Evolutionary conservation across 1,139 yeast genomes (phyloP), one percentile per base, ranked within the genome.

Genomic region (Arxiozyma heterogenica): DNA sequence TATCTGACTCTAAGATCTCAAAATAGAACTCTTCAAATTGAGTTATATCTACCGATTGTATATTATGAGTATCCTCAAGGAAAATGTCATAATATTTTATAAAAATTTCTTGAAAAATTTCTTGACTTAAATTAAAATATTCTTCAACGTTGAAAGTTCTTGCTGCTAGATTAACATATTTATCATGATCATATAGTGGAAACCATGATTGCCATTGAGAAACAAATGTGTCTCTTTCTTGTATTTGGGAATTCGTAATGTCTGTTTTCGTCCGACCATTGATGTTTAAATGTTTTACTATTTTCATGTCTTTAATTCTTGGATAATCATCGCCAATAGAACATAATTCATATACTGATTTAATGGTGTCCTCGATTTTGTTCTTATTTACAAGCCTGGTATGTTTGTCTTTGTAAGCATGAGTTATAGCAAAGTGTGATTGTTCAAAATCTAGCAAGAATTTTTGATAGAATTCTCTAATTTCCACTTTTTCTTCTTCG

Each of bases 111-210:
- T 63, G 60, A 46, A 61, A 54, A 52, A 77, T 75, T 54, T 71
- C 73, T 41, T 71, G 62, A 55, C 80, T 80, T 55, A 78, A 77
- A 50, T 80, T 83, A 69, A 75, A 74, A 62, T 77, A 80, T 57
- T 81, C 82, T 52, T 76, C 68, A 55, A 82, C 66, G 18, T 76
- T 75, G 64, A 78, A 80, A 3, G 75, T 62, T 0, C 81, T 75
- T 0, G 81, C 75, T 42, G 67, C 63, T 55, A 73, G 69, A 1
- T 64, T 55, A 39, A 71, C 68, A 64, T 71, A 68, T 62, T 76
- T 46, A 15, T 46, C 49, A 52, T 70, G 69, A 55, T 75, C 75
- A 62, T 73, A 69, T 15, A 53, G 56, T 1, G 70, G 66, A 21
- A 70, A 60, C 54, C 17, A 58, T 54, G 52, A 70, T 73, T 46